Evolutionary conservation across 2,329 filamentous ascomycete genomes (phyloP).

Genomic region (Sclerotiophoma versabilis): DNA sequence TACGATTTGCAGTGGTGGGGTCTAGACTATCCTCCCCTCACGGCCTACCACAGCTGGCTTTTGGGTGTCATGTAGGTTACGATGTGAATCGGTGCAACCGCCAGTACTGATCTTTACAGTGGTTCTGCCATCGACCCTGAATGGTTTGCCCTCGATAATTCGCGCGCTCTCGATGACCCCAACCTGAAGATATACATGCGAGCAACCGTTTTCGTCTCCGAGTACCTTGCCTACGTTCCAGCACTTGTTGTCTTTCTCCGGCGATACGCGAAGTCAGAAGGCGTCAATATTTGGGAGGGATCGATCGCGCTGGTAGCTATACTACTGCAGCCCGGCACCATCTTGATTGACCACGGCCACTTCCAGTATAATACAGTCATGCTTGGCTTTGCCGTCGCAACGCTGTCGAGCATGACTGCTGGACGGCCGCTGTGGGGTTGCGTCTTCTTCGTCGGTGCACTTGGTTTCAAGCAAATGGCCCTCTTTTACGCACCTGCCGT

Average conservation of each 20-base stretch:
- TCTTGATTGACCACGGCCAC: conserved; percentile 92
- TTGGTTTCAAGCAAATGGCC: conserved; percentile 99
- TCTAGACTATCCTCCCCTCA: conserved; percentile 95
- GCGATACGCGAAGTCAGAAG: conserved; percentile 76
- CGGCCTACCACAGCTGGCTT: conserved; percentile 98
- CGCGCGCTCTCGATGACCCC: conserved; percentile 80
- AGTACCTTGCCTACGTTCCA: conserved; percentile 89
- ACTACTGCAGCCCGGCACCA: conserved; percentile 87
- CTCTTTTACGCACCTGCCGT: conserved; percentile 94
- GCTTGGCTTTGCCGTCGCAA: conserved; percentile 87
- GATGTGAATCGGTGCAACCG: background rate
- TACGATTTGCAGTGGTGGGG: conserved; percentile 98
- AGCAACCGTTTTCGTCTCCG: conserved; percentile 86
- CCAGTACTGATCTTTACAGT: conserved; percentile 46
- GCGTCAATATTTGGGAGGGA: conserved; percentile 80
- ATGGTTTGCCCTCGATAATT: conserved; percentile 88
- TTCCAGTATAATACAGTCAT: conserved; percentile 99
- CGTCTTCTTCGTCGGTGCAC: conserved; percentile 88
- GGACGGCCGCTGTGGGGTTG: conserved; percentile 86
- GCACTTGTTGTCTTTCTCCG: conserved; percentile 85
- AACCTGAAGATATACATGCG: conserved; percentile 94
- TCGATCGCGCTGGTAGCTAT: conserved; percentile 88
- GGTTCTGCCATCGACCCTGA: conserved; percentile 77
- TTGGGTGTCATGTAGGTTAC: conserved; percentile 74
- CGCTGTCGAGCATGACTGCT: conserved; percentile 86